phyloP scores from a whole-genome alignment of 2,329 filamentous ascomycete genomes.

The Neonectria faginata region DNA sequence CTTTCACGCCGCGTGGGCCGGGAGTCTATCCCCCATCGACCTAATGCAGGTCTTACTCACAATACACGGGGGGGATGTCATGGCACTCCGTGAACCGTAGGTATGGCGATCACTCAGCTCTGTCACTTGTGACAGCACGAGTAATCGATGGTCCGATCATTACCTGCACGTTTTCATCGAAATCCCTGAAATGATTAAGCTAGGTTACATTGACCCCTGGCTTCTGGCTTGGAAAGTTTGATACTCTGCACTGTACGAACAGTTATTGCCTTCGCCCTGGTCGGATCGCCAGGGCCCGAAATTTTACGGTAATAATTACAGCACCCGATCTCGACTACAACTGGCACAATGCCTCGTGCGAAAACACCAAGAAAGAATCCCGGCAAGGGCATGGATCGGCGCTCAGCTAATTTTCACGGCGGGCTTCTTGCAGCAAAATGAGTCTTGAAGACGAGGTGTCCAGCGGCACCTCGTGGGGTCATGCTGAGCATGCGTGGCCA shows the following conservation, averaged over 20 bases:
- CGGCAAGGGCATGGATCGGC: constrained; percentile 19
- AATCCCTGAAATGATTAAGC: constrained; percentile 18
- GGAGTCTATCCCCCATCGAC: constrained; percentile 2
- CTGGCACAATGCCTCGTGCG: constrained; percentile 14
- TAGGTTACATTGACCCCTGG: constrained; percentile 2
- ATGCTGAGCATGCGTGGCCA: constrained; percentile 17
- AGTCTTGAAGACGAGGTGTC: constrained; percentile 13
- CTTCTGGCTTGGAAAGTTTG: constrained; percentile 19
- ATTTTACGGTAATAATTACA: constrained; percentile 7
- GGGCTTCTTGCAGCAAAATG: neutral
- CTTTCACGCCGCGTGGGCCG: neutral
- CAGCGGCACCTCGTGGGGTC: constrained; percentile 14
- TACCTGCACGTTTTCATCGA: constrained; percentile 2
- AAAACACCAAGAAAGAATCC: constrained; percentile 18
- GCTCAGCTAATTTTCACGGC: constrained; percentile 4
- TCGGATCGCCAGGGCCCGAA: constrained; percentile 14
- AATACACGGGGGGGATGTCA: constrained; percentile 14
- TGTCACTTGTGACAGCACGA: constrained; percentile 37
- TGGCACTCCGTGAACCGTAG: constrained; percentile 5
- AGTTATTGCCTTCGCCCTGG: constrained; percentile 17
- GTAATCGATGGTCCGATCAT: constrained; percentile 12
- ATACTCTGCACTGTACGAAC: constrained; percentile 10
- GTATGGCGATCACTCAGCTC: constrained; percentile 25
- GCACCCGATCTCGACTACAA: constrained; percentile 4
- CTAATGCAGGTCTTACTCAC: constrained; percentile 3